Percentiles rank a stretch among this genome's conserved stretches.
phyloP scores from a whole-genome alignment of 257 asterid genomes.

The Nicotiana benthamiana region DNA sequence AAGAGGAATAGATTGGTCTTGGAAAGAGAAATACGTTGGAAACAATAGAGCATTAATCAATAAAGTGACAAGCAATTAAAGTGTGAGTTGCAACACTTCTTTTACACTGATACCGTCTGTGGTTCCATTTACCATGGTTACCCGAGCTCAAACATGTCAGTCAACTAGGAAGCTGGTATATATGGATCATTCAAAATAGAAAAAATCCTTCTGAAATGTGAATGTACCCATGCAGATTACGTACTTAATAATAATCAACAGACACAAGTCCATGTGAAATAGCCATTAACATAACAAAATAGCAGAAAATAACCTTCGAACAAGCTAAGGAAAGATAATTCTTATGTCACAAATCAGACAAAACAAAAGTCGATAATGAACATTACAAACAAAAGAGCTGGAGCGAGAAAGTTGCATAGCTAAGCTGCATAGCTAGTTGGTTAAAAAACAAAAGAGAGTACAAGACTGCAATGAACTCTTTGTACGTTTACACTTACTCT shows the following conservation, averaged over 20 bases:
- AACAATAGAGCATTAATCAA: background rate
- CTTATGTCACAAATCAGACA: background rate
- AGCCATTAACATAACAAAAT: background rate
- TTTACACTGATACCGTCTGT: background rate
- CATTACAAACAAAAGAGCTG: background rate
- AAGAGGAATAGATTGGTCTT: background rate
- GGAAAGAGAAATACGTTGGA: background rate
- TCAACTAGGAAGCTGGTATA: background rate
- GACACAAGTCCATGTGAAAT: background rate
- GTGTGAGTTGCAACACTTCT: background rate
- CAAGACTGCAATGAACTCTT: background rate
- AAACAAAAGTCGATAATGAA: conserved; percentile 2
- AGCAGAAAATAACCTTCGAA: background rate
- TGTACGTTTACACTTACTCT: conserved; percentile 45
- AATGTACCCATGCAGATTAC: background rate
- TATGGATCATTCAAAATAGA: background rate
- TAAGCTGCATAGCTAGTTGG: background rate
- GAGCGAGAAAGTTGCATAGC: background rate
- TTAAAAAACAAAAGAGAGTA: background rate
- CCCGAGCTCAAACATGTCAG: background rate
- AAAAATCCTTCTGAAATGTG: background rate
- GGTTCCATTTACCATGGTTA: background rate
- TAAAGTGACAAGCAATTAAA: background rate
- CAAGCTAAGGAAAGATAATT: conserved; percentile 4
- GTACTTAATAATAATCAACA: background rate